Percentiles rank a stretch among this genome's conserved stretches.
phyloP scores from a whole-genome alignment of 495 filamentous ascomycete genomes.

The Tuber borchii region DNA sequence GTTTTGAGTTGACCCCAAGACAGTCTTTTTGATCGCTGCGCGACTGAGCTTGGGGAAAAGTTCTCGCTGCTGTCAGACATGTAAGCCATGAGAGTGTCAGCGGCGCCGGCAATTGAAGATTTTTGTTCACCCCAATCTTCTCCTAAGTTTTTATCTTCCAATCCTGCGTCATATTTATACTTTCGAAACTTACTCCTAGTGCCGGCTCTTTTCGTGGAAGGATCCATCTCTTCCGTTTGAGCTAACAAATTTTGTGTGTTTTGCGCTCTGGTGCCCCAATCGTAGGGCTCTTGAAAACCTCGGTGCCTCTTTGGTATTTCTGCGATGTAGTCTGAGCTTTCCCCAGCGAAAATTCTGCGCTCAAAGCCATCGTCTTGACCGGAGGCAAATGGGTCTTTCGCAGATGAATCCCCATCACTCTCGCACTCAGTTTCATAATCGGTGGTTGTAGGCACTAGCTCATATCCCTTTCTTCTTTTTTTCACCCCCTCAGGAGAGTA shows the following conservation, averaged over 20 bases:
- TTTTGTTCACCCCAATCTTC: background rate
- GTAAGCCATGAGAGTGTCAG: background rate
- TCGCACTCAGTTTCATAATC: background rate
- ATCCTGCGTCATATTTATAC: background rate
- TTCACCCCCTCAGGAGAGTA: background rate
- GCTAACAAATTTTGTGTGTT: slow-evolving; percentile 17
- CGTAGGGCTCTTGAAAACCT: background rate
- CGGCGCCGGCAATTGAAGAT: background rate
- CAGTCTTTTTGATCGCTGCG: slow-evolving; percentile 21
- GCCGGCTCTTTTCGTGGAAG: background rate
- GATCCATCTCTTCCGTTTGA: background rate
- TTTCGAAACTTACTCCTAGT: background rate
- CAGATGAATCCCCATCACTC: slow-evolving; percentile 3
- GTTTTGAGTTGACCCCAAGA: background rate
- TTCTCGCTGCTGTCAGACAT: slow-evolving; percentile 7
- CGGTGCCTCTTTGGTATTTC: background rate
- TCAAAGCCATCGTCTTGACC: slow-evolving; percentile 3
- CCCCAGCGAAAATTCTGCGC: background rate
- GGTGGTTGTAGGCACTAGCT: background rate
- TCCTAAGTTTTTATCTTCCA: background rate
- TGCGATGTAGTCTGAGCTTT: background rate
- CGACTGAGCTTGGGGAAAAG: slow-evolving; percentile 18
- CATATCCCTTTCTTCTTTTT: background rate
- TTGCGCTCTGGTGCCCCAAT: slow-evolving; percentile 10
- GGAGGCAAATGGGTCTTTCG: slow-evolving; percentile 16